Conservation (phyloP, 495 filamentous ascomycete genomes). For the Penicillium canariense region DNA sequence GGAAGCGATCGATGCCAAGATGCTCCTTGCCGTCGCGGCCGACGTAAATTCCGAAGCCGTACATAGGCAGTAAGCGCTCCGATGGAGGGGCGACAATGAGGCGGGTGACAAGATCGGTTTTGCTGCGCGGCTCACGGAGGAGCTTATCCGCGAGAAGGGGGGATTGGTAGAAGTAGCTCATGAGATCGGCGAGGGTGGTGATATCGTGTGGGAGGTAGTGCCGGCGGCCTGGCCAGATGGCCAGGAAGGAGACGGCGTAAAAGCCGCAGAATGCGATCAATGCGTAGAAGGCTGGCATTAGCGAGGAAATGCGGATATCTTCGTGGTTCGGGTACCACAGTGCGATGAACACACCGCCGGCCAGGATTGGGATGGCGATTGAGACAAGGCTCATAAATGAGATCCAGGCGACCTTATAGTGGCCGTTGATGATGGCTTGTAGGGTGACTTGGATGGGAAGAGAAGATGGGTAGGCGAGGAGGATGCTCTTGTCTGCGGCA, state of each 20-base stretch:
- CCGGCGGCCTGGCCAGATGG: conserved; percentile 52
- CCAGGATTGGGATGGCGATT: conserved; percentile 67
- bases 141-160: conserved; percentile 65
- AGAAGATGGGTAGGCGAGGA: conserved; percentile 69
- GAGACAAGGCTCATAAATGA: conserved; percentile 64
- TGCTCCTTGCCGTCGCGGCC: conserved; percentile 63
- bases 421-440: conserved; percentile 59
- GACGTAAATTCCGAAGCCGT: conserved; percentile 60
- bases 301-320: conserved; percentile 64
- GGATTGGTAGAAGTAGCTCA: conserved; percentile 70
- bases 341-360: conserved; percentile 78
- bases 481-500: conserved; percentile 63
- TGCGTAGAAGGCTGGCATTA: conserved; percentile 64
- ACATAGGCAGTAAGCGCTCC: conserved; percentile 49
- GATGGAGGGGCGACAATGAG: conserved; percentile 50
- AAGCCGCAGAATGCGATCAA: conserved; percentile 65
- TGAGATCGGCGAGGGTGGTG: conserved; percentile 68
- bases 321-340: conserved; percentile 56
- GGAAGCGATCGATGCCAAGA: conserved; percentile 62
- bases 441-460: conserved; percentile 62
- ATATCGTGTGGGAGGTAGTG: conserved; percentile 69
- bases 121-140: conserved; percentile 58
- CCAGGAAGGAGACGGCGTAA: conserved; percentile 62
- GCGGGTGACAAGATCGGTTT: conserved; percentile 61
- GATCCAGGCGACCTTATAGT: conserved; percentile 69